phyloP scores from a whole-genome alignment of 106 monocot species.

The Posidonia australis region DNA sequence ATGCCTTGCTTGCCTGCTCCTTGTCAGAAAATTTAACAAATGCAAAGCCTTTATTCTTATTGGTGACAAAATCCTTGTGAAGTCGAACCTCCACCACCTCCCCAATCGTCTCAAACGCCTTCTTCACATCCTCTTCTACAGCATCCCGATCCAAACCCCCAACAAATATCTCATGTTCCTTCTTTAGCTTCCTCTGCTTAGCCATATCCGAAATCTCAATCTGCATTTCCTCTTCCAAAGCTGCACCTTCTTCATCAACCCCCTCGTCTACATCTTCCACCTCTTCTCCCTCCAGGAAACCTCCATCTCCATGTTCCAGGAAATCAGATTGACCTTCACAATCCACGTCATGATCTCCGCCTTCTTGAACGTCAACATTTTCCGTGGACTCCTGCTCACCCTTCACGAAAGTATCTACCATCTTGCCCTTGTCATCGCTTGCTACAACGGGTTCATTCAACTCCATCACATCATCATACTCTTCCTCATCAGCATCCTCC shows the following conservation, averaged over 20 bases:
- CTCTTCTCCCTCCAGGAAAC: slow-evolving; percentile 8
- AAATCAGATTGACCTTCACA: background rate
- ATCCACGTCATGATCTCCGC: background rate
- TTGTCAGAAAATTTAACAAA: slow-evolving; percentile 61
- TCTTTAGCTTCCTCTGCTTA: slow-evolving; percentile 47
- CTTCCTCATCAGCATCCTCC: background rate
- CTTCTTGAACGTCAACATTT: slow-evolving; percentile 5
- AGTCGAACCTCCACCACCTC: slow-evolving; percentile 54
- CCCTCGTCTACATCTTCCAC: slow-evolving; percentile 6
- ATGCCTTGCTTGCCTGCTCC: slow-evolving; percentile 31
- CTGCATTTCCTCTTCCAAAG: slow-evolving; percentile 33
- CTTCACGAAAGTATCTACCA: background rate
- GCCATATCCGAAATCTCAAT: slow-evolving; percentile 58
- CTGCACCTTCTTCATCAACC: slow-evolving; percentile 11
- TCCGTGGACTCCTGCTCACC: slow-evolving; percentile 7
- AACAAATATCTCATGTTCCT: slow-evolving; percentile 60
- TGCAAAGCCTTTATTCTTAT: slow-evolving; percentile 72
- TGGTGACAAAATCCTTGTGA: slow-evolving; percentile 46
- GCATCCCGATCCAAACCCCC: slow-evolving; percentile 64
- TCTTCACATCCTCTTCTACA: slow-evolving; percentile 47
- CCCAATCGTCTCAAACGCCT: slow-evolving; percentile 44
- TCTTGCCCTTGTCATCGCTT: background rate
- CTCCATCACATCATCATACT: background rate
- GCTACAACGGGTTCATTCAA: background rate
- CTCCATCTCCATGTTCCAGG: slow-evolving; percentile 11